A percentile compares a stretch with the other conserved stretches of the same genome.
Conservation (phyloP, 1,284 basidiomycete species). For the Pterulicium gracile region DNA sequence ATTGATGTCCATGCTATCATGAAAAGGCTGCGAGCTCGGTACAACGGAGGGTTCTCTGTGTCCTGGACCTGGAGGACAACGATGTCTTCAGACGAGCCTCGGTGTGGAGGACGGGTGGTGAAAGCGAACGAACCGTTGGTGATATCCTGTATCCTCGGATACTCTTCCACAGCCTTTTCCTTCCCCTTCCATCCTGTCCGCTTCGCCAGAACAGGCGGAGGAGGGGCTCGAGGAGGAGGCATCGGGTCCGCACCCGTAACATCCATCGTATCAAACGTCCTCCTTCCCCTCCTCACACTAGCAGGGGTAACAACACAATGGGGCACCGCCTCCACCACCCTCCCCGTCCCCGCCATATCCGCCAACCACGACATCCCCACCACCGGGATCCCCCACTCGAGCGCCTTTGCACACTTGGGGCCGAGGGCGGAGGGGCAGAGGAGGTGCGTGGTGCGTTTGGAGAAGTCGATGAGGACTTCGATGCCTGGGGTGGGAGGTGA, state of each 20-base stretch:
- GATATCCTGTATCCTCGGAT: slow-evolving; percentile 23
- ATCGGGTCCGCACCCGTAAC: no score
- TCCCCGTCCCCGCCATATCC: slow-evolving; percentile 19
- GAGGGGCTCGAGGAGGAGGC: no score
- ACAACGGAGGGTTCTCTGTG: no score
- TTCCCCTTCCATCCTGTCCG: slow-evolving; percentile 16
- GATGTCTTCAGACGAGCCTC: no score
- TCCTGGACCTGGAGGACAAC: no score
- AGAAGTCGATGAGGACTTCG: slow-evolving; percentile 44
- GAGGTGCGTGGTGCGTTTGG: slow-evolving; percentile 54
- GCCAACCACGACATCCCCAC: slow-evolving; percentile 55
- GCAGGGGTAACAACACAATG: no score
- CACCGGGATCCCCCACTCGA: slow-evolving; percentile 57
- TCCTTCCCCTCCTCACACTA: no score
- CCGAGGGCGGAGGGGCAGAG: slow-evolving; percentile 60
- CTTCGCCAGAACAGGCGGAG: no score
- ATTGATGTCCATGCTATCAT: no score
- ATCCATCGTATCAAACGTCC: neutral
- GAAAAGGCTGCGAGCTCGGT: no score
- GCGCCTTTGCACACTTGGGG: slow-evolving; percentile 62
- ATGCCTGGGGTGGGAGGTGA: slow-evolving; percentile 31
- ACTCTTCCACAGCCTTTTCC: slow-evolving; percentile 16
- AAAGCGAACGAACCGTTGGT: slow-evolving; percentile 27
- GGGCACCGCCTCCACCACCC: neutral
- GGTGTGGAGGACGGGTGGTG: no score